Percentiles rank a stretch among this genome's conserved stretches.
These are phyloP conservation scores for Exophiala bonariae DNA, from an alignment of 2,329 filamentous ascomycete species.

Conservation along the genomic window DNA sequence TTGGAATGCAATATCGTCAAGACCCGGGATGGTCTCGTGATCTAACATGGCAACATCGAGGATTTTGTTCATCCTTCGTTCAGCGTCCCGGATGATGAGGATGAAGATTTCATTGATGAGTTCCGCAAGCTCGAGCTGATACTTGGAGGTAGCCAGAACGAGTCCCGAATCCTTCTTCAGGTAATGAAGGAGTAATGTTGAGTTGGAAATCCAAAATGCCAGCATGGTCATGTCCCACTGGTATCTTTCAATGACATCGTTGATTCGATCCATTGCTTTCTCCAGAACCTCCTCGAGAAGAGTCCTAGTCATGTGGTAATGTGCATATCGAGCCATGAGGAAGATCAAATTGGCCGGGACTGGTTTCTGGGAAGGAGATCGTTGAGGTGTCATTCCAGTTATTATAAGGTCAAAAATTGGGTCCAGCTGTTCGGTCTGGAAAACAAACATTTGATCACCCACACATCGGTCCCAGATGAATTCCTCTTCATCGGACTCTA, in stretches of 20 bases:
- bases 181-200: conserved; percentile 91
- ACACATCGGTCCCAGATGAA: conserved; percentile 95
- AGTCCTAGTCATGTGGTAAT: conserved; percentile 89
- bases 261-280: conserved; percentile 92
- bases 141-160: conserved; percentile 77
- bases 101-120: conserved; percentile 98
- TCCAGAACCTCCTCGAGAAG: conserved; percentile 77
- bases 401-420: conserved; percentile 93
- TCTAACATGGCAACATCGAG: conserved; percentile 92
- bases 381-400: conserved; percentile 95
- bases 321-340: conserved; percentile 89
- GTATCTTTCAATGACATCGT: conserved; percentile 85
- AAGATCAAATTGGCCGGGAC: conserved; percentile 98
- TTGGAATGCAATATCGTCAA: conserved; percentile 95
- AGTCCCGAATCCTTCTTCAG: conserved; percentile 89
- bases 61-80: conserved; percentile 93
- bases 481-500: conserved; percentile 72
- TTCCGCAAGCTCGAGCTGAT: conserved; percentile 90
- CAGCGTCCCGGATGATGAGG: conserved; percentile 91
- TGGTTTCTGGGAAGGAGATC: conserved; percentile 94
- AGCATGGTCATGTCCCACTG: conserved; percentile 99
- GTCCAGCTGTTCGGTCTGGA: conserved; percentile 90
- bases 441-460: conserved; percentile 99
- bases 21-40: conserved; percentile 95
- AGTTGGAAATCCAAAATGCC: conserved; percentile 98